A percentile compares a stretch with the other conserved stretches of the same genome.
Evolutionary conservation across 208 protist genomes (phyloP).

Genomic region (Jaenimonas drosophilae): DNA sequence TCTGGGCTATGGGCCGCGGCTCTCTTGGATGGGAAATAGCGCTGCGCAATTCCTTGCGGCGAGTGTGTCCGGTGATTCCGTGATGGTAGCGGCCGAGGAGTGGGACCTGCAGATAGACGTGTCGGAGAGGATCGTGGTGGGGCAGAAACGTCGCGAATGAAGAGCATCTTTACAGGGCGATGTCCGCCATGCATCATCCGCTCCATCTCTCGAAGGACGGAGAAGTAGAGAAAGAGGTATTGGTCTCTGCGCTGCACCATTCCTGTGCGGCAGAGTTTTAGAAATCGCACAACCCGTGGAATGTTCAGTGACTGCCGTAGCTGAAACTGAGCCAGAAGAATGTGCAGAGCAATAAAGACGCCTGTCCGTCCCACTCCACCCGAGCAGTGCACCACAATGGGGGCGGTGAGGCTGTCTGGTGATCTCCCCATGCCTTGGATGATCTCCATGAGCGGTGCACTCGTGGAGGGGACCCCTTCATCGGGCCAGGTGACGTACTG

Average conservation of each 20-base stretch:
- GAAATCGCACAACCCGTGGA: constrained; percentile 38
- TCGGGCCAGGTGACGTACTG: constrained; percentile 84
- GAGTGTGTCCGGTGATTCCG: no score
- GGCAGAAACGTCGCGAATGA: no score
- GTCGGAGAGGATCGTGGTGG: no score
- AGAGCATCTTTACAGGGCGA: no score
- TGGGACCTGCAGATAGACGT: no score
- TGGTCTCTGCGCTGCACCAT: constrained; percentile 83
- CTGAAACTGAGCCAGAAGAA: constrained; percentile 63
- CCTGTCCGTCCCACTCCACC: constrained; percentile 81
- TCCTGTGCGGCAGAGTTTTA: constrained; percentile 65
- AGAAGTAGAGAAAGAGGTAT: constrained; percentile 76
- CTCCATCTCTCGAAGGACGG: constrained; percentile 60
- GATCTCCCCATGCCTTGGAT: constrained; percentile 56
- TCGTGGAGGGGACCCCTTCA: constrained; percentile 68
- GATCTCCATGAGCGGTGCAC: constrained; percentile 63
- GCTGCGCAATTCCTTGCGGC: no score
- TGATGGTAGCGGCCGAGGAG: no score
- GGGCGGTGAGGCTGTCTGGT: constrained; percentile 25
- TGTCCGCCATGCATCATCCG: no score
- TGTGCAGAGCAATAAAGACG: constrained; percentile 78
- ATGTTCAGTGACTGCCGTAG: constrained; percentile 46
- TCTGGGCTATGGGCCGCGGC: no score
- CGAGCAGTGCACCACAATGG: constrained; percentile 82
- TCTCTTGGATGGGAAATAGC: no score